Base-by-base conservation (phyloP, 495 filamentous ascomycete genomes). In the Cudoniella acicularis region DNA sequence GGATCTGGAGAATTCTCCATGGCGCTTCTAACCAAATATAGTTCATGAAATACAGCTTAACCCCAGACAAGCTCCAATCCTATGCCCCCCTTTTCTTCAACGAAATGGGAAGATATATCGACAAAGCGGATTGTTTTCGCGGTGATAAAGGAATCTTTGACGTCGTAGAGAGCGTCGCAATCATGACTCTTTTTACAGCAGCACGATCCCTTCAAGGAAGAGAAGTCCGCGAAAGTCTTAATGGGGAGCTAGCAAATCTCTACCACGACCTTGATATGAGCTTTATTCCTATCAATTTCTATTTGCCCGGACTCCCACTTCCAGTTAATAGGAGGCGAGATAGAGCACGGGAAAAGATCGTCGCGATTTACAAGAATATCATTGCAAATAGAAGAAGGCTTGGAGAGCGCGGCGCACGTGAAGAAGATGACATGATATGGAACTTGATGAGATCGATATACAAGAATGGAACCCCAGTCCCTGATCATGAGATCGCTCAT, bases 31-130 rank as follows among this genome's bases (percentile, higher is more conserved):
- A 64, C 46, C 23, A 17, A 1, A 17, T 20, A 3, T 36, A 91
- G 87, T 92, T 95, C 70, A 86, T 93, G 81, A 93, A 95, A 71
- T 80, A 89, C 67, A 89, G 89, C 43, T 84, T 95, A 49, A 90
- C 89, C 25, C 83, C 83, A 41, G 78, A 86, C 54, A 88, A 88
- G 26, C 87, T 95, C 70, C 81, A 82, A 59, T 82, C 83, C 25
- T 91, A 93, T 63, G 89, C 92, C 1, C 86, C 85, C 50, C 80
- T 92, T 48, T 92, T 95, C 66, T 80, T 83, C 62, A 79, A 86
- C 59, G 90, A 95, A 71, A 86, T 91, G 36, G 73, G 79, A 22
- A 81, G 77, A 70, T 91, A 86, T 72, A 68, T 91, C 70, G 86
- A 87, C 69, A 70, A 75, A 46, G 82, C 76, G 46, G 67, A 83